phyloP scores from a whole-genome alignment of 2,329 filamentous ascomycete species.

The Parastagonospora nodorum region DNA sequence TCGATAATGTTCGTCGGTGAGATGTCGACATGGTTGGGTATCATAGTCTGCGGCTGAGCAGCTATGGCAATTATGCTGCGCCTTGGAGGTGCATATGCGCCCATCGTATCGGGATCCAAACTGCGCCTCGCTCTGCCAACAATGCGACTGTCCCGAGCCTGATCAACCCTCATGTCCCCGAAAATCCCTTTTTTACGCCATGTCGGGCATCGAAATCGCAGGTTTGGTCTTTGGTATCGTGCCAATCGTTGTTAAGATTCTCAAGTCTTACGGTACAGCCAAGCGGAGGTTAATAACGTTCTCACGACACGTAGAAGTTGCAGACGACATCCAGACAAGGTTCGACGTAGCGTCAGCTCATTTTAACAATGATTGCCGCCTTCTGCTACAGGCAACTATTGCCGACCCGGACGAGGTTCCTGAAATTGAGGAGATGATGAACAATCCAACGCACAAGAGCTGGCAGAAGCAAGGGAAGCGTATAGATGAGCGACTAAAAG shows the following conservation, averaged over 20 bases:
- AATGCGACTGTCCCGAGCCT: too few species aligned
- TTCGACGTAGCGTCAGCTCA: conserved; percentile 5
- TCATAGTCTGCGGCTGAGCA: too few species aligned
- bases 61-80: too few species aligned
- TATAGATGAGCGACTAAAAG: conserved; percentile 7
- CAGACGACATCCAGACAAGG: conserved; percentile 7
- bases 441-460: conserved; percentile 2
- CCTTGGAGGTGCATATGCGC: too few species aligned
- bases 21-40: too few species aligned
- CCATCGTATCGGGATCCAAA: too few species aligned
- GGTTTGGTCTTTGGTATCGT: conserved; percentile 12
- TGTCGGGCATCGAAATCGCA: conserved; percentile 10
- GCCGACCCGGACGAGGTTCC: conserved; percentile 7
- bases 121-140: too few species aligned
- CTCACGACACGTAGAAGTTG: conserved; percentile 3
- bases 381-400: conserved; percentile 10
- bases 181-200: neutral
- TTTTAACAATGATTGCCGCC: conserved; percentile 6
- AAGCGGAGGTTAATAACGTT: conserved; percentile 9
- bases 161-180: neutral
- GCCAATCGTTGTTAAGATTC: conserved; percentile 12
- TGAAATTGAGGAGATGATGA: conserved; percentile 12
- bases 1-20: too few species aligned
- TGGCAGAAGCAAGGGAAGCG: conserved; percentile 8
- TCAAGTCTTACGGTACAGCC: conserved; percentile 9